A percentile compares a stretch with the other conserved stretches of the same genome.
phyloP scores from a whole-genome alignment of 768 basidiomycete genomes.

The Amanita inopinata region DNA sequence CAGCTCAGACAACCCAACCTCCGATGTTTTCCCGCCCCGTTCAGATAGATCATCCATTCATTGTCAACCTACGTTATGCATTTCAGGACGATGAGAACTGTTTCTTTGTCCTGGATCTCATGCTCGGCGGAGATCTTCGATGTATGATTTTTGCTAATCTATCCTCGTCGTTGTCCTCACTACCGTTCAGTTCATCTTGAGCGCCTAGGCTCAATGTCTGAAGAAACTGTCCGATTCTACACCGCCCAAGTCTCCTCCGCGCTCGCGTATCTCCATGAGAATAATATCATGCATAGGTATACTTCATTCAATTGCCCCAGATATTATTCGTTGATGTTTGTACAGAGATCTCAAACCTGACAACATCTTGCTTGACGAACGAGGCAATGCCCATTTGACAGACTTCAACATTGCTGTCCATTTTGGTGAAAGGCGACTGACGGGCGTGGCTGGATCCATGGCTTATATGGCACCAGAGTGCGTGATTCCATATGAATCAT shows the following conservation, averaged over 20 bases:
- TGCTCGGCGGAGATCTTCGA: slow-evolving; percentile 91
- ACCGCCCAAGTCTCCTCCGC: slow-evolving; percentile 86
- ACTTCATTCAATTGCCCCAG: slow-evolving; percentile 18
- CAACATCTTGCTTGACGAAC: slow-evolving; percentile 93
- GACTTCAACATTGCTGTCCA: slow-evolving; percentile 99
- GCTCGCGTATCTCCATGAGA: slow-evolving; percentile 84
- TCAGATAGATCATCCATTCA: slow-evolving; percentile 90
- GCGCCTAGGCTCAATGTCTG: slow-evolving; percentile 60
- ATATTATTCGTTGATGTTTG: slow-evolving; percentile 11
- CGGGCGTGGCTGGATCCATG: slow-evolving; percentile 95
- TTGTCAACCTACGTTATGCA: slow-evolving; percentile 92
- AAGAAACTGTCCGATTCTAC: slow-evolving; percentile 79
- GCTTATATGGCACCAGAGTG: slow-evolving; percentile 95
- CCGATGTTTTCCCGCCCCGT: slow-evolving; percentile 6
- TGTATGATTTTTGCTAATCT: slow-evolving; percentile 42
- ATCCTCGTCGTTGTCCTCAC: background rate
- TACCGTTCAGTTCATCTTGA: slow-evolving; percentile 71
- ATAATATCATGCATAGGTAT: slow-evolving; percentile 92
- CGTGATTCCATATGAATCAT: slow-evolving; percentile 14
- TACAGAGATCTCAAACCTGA: slow-evolving; percentile 92
- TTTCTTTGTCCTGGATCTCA: slow-evolving; percentile 95
- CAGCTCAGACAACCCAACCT: slow-evolving; percentile 12
- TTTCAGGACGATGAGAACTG: slow-evolving; percentile 99
- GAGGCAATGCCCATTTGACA: slow-evolving; percentile 91
- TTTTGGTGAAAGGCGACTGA: slow-evolving; percentile 78